phyloP scores from a whole-genome alignment of 768 basidiomycete genomes.

The Tylopilus sp. region DNA sequence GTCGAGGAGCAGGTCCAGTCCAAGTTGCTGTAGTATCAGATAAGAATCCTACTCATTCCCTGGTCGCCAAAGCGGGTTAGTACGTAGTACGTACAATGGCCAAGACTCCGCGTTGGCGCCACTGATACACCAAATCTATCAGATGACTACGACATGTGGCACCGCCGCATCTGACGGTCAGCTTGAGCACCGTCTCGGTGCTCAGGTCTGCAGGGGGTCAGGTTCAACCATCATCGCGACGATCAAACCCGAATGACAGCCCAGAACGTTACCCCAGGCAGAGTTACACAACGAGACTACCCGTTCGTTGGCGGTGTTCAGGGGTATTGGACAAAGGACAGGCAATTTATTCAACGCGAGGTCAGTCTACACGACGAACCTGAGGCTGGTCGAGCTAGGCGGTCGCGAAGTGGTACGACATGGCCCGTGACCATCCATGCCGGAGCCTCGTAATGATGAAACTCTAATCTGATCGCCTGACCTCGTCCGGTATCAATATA shows the following conservation, averaged over 20 bases:
- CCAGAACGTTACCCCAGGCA: not conserved
- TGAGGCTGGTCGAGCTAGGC: not conserved
- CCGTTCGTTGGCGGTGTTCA: not conserved
- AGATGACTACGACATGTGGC: too few species aligned
- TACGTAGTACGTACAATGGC: too few species aligned
- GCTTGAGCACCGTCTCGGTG: too few species aligned
- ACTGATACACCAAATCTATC: too few species aligned
- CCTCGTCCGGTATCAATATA: not conserved
- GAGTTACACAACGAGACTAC: not conserved
- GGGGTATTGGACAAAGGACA: too few species aligned
- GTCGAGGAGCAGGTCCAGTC: not conserved
- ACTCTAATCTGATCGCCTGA: not conserved
- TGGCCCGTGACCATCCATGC: too few species aligned
- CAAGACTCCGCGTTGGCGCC: too few species aligned
- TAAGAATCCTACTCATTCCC: not conserved
- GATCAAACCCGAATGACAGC: too few species aligned
- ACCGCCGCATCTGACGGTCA: too few species aligned
- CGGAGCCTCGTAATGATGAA: too few species aligned
- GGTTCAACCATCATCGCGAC: too few species aligned
- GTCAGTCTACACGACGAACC: not conserved
- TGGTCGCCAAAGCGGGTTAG: not conserved
- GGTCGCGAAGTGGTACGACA: not conserved
- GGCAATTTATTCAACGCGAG: not conserved
- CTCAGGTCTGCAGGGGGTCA: too few species aligned
- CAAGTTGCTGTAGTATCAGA: not conserved